Percentiles rank a stretch among this genome's conserved stretches.
Evolutionary conservation across 2,329 filamentous ascomycete species (phyloP).

Genomic region (Aquanectria penicillioides): DNA sequence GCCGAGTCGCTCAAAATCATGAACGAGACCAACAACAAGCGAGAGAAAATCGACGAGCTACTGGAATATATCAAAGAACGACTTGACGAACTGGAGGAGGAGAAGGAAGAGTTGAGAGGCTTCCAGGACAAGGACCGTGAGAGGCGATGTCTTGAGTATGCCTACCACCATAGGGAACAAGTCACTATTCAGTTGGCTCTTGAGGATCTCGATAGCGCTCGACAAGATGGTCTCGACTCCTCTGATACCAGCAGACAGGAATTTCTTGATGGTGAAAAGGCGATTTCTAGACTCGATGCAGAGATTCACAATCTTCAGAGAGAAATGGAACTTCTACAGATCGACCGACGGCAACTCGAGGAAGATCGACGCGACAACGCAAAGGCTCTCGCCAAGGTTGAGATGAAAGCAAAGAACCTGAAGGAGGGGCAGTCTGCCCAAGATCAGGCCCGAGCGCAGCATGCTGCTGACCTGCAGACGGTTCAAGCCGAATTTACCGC

Average conservation of each 20-base stretch:
- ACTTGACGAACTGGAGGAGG: conserved; percentile 89
- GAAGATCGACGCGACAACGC: conserved; percentile 87
- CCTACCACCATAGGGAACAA: conserved; percentile 91
- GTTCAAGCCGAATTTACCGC: conserved; percentile 79
- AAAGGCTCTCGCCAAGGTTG: conserved; percentile 82
- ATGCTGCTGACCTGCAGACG: conserved; percentile 75
- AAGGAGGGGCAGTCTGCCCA: conserved; percentile 84
- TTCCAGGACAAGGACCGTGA: conserved; percentile 97
- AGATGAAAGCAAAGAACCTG: conserved; percentile 84
- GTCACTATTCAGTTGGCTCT: conserved; percentile 79
- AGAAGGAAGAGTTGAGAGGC: conserved; percentile 93
- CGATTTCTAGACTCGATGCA: conserved; percentile 78
- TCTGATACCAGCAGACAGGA: conserved; percentile 82
- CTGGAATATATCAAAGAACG: conserved; percentile 92
- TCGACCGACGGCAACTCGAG: conserved; percentile 88
- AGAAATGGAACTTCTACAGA: conserved; percentile 83
- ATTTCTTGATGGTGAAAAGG: conserved; percentile 81
- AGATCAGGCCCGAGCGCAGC: conserved; percentile 76
- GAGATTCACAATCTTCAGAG: conserved; percentile 84
- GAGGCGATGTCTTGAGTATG: conserved; percentile 91
- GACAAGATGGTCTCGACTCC: conserved; percentile 84
- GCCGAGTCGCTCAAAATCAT: conserved; percentile 96
- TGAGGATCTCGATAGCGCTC: conserved; percentile 82
- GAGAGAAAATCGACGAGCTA: conserved; percentile 91
- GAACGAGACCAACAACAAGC: conserved; percentile 94